Base-by-base conservation (phyloP, 257 asterid species). In the Gentiana macrophylla region DNA sequence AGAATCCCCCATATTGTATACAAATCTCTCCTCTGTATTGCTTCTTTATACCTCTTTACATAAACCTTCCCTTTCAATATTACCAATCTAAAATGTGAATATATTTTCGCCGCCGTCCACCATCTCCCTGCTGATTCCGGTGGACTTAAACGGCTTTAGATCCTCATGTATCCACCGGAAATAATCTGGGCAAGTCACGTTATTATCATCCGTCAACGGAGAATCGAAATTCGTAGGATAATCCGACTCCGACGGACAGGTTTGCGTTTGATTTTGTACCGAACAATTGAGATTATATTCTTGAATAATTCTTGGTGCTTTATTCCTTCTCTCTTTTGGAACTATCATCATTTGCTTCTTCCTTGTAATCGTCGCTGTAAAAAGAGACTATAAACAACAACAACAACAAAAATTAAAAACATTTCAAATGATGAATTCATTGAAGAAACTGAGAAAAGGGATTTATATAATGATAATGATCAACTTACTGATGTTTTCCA, bases 1-100 rank as follows among this genome's bases (percentile, higher is more conserved):
- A 84, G 38, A 57, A 88, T 82, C 38, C 96, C 94, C 95, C 97
- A 88, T 7, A 85, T 35, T 0, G 95, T 84, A 41, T 84, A 84
- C 34, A 70, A 60, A 52, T 75, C 90, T 65, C 97, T 50, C 8
- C 75, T 82, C 57, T 88, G 95, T 36, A 78, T 82, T 1, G 80
- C 65, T 51, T 77, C 73, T 43, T 6, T 48, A 48, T 73, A 82
- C 0, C 65, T 65, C 57, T 77, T 69, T 67, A 84, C 81, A 15
- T 78, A 88, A 35, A 75, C 90, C 50, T 61, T 82, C 55, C 96
- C 96, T 3, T 77, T 70, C 60, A 82, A 7, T 1, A 84, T 58
- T 13, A 84, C 87, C 32, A 88, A 54, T 5, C 94, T 70, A 62
- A 88, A 88, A 55, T 77, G 75, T 0, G 94, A 93, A 0, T 82